Evolutionary conservation across 2,329 filamentous ascomycete species (phyloP).

Genomic region (Paecilomyces variotii): DNA sequence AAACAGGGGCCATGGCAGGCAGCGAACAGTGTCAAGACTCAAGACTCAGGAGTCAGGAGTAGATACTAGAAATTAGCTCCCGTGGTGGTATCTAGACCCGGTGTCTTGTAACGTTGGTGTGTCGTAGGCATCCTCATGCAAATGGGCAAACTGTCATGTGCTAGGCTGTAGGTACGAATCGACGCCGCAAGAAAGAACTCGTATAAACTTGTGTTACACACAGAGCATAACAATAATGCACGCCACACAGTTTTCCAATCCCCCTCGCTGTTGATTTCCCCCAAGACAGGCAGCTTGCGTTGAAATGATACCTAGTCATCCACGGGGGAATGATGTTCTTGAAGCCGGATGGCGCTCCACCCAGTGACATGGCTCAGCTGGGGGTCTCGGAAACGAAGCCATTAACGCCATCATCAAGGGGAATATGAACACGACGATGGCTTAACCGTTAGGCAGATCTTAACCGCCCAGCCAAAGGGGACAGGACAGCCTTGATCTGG

Average conservation of each 20-base stretch:
- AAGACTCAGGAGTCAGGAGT: not conserved
- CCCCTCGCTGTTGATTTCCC: not conserved
- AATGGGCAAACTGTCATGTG: not conserved
- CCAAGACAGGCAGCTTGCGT: not conserved
- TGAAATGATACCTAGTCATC: not conserved
- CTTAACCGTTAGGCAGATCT: not conserved
- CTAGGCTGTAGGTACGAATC: not conserved
- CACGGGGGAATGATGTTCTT: not conserved
- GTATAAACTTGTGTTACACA: not conserved
- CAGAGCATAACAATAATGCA: not conserved
- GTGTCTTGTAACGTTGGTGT: not conserved
- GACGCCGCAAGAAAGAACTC: not conserved
- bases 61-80: not conserved
- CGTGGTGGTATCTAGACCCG: not conserved
- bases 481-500: not conserved
- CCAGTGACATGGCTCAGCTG: not conserved
- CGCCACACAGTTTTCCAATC: not conserved
- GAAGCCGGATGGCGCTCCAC: not conserved
- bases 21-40: not conserved
- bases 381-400: not conserved
- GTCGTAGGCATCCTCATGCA: not conserved
- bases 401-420: not conserved
- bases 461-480: not conserved
- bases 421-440: not conserved
- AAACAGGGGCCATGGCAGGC: not conserved